Evolutionary conservation across 768 basidiomycete genomes (phyloP).

Genomic region (Suillus weaverae): DNA sequence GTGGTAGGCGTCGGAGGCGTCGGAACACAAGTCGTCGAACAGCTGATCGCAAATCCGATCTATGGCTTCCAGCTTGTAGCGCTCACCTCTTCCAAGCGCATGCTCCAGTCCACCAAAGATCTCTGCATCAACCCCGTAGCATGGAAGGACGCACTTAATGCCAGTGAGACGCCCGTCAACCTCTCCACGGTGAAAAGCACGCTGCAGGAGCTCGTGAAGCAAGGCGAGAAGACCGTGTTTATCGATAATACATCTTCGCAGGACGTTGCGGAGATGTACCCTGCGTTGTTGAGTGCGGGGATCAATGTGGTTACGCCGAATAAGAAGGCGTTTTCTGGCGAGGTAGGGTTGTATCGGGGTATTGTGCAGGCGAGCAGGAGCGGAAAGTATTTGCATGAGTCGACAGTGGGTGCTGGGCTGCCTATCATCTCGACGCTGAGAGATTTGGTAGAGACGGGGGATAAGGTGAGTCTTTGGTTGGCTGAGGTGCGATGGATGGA

Average conservation of each 20-base stretch:
- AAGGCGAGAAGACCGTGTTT: conserved; percentile 57
- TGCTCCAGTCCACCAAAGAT: conserved; percentile 53
- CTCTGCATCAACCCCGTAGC: conserved; percentile 36
- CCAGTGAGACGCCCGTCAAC: conserved; percentile 35
- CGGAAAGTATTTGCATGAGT: conserved; percentile 78
- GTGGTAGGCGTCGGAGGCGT: conserved; percentile 93
- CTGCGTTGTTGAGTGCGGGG: conserved; percentile 72
- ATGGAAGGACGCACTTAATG: conserved; percentile 51
- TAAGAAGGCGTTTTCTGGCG: conserved; percentile 92
- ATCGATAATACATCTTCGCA: conserved; percentile 95
- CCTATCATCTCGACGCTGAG: conserved; percentile 91
- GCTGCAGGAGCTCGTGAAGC: conserved; percentile 46
- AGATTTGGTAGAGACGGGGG: conserved; percentile 89
- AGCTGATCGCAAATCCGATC: conserved; percentile 70
- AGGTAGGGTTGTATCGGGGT: conserved; percentile 61
- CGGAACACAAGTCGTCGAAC: conserved; percentile 81
- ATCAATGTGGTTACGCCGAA: conserved; percentile 94
- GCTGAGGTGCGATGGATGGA: conserved; percentile 3
- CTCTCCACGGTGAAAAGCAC: conserved; percentile 40
- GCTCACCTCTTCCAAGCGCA: conserved; percentile 64
- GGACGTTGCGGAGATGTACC: conserved; percentile 77
- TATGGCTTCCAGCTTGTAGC: conserved; percentile 65
- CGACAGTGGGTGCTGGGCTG: conserved; percentile 94
- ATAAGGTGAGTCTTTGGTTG: conserved; percentile 58
- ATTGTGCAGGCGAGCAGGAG: conserved; percentile 61